phyloP scores from a whole-genome alignment of 2,329 filamentous ascomycete species.

The Fusarium longipes region DNA sequence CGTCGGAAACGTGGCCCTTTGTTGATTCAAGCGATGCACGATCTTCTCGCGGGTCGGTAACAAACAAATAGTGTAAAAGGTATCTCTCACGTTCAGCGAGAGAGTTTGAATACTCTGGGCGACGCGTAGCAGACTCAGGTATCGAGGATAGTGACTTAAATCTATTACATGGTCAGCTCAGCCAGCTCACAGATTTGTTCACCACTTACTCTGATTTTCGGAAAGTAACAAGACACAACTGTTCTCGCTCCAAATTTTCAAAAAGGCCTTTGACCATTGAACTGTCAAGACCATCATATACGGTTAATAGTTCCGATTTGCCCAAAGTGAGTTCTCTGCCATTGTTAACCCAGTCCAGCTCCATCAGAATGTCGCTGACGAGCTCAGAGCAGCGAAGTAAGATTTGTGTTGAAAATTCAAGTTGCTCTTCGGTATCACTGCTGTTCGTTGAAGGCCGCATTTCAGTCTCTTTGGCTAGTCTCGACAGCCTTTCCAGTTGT shows the following conservation, averaged over 20 bases:
- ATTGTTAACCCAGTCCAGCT: not conserved
- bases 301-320: not conserved
- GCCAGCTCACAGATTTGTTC: rapidly evolving
- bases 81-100: not conserved
- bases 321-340: not conserved
- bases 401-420: not conserved
- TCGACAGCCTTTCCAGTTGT: not conserved
- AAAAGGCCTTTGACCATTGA: not conserved
- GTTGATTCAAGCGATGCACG: not conserved
- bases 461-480: not conserved
- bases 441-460: not conserved
- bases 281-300: not conserved
- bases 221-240: not conserved
- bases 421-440: not conserved
- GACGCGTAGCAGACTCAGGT: too few species aligned
- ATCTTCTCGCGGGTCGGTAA: conserved; percentile 12
- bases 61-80: not conserved
- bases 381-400: not conserved
- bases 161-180: not conserved
- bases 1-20: not conserved
- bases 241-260: not conserved
- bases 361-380: not conserved
- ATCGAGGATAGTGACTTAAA: not conserved
- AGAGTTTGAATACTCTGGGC: not conserved
- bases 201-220: not conserved